Evolutionary conservation across 352 stramenopile genomes (phyloP).

Genomic region (Globisporangium irregulare): DNA sequence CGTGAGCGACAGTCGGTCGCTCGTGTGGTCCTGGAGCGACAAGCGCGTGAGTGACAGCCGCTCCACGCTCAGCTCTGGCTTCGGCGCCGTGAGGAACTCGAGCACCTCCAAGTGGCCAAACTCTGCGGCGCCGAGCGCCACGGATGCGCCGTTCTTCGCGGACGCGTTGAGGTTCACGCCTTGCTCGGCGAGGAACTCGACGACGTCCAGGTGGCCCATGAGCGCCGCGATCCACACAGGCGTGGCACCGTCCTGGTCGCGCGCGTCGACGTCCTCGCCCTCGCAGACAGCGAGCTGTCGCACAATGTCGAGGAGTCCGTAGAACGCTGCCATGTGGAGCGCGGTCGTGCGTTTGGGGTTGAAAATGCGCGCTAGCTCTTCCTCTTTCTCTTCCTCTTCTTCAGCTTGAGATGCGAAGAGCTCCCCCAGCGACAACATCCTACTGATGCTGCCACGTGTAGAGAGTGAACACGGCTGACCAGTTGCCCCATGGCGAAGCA

Average conservation of each 20-base stretch:
- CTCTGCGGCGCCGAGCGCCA: slow-evolving; percentile 26
- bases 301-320: slow-evolving; percentile 22
- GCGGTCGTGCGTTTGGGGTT: slow-evolving; percentile 27
- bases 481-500: slow-evolving; percentile 23
- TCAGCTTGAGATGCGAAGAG: background rate
- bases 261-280: slow-evolving; percentile 25
- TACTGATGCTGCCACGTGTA: slow-evolving; percentile 6
- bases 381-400: background rate
- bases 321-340: slow-evolving; percentile 41
- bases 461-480: background rate
- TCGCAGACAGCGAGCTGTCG: slow-evolving; percentile 20
- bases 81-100: slow-evolving; percentile 30
- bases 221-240: slow-evolving; percentile 36
- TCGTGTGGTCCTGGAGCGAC: slow-evolving; percentile 18
- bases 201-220: slow-evolving; percentile 32
- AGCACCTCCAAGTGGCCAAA: slow-evolving; percentile 35
- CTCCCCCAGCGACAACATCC: background rate
- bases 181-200: slow-evolving; percentile 32
- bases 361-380: slow-evolving; percentile 14
- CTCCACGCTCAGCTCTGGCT: slow-evolving; percentile 11
- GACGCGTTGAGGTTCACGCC: slow-evolving; percentile 25
- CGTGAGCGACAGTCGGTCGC: background rate
- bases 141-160: slow-evolving; percentile 20
- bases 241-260: slow-evolving; percentile 29
- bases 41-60: slow-evolving; percentile 16